Conservation (phyloP, 352 stramenopile genomes). For the Blastocystis sp. region DNA sequence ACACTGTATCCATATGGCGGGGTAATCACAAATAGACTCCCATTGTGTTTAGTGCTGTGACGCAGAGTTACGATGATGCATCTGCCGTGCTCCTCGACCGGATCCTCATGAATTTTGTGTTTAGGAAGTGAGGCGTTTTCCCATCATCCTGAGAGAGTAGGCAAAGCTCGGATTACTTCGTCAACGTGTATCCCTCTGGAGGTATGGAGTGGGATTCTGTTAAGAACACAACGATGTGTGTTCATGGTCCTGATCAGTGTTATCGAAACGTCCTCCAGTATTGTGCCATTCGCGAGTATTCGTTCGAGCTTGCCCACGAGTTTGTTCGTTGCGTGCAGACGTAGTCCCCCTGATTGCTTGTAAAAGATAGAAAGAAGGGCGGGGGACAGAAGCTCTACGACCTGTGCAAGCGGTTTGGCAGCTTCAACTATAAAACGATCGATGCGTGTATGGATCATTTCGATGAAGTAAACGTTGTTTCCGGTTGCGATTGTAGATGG, state of each 20-base stretch:
- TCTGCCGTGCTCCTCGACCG: neutral
- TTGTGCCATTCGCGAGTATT: constrained; percentile 48
- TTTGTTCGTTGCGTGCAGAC: constrained; percentile 40
- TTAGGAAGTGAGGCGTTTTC: neutral
- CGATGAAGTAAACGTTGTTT: neutral
- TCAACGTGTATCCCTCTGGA: constrained; percentile 38
- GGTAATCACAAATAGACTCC: neutral
- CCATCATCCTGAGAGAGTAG: neutral
- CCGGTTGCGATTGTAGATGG: neutral
- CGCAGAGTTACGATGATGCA: neutral
- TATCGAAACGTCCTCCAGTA: constrained; percentile 13
- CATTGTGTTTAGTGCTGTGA: neutral
- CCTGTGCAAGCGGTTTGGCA: neutral
- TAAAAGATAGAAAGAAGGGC: neutral
- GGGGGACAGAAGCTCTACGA: neutral
- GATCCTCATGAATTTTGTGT: neutral
- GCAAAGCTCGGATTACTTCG: neutral
- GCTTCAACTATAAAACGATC: constrained; percentile 27
- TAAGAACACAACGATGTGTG: neutral
- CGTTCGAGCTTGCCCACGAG: constrained; percentile 29
- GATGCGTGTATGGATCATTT: constrained; percentile 1
- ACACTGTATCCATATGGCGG: neutral
- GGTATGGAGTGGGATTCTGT: neutral
- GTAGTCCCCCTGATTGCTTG: neutral
- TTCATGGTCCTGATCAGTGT: constrained; percentile 11